Percentiles rank a stretch among this genome's conserved stretches.
phyloP scores from a whole-genome alignment of 2,329 filamentous ascomycete species.

The Fusarium sp. region DNA sequence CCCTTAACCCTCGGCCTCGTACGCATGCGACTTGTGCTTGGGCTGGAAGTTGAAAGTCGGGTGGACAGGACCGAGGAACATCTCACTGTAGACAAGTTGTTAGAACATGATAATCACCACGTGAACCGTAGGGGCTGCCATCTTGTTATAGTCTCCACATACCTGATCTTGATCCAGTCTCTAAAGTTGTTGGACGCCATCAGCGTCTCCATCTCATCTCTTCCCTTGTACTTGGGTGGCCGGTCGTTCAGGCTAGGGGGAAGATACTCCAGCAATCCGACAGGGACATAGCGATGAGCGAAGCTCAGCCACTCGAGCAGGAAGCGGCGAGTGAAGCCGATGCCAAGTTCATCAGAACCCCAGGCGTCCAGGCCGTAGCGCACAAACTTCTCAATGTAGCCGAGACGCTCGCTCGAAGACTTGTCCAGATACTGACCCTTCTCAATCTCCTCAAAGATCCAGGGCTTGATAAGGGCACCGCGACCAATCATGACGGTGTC shows the following conservation, averaged over 20 bases:
- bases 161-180: constrained; percentile 99
- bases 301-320: constrained; percentile 97
- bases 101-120: constrained; percentile 7
- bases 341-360: constrained; percentile 93
- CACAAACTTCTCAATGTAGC: constrained; percentile 86
- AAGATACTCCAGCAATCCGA: constrained; percentile 86
- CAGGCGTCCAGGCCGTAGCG: constrained; percentile 91
- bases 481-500: constrained; percentile 98
- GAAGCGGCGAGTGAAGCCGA: constrained; percentile 90
- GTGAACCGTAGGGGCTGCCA: background rate
- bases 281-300: constrained; percentile 85
- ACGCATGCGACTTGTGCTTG: constrained; percentile 95
- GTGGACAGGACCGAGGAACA: constrained; percentile 93
- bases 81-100: constrained; percentile 69
- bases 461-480: constrained; percentile 95
- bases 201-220: constrained; percentile 93
- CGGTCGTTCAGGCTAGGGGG: constrained; percentile 90
- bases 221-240: constrained; percentile 80
- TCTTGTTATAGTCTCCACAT: constrained; percentile 49
- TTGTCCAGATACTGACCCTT: constrained; percentile 95
- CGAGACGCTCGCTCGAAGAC: constrained; percentile 82
- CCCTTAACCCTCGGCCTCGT: constrained; percentile 74
- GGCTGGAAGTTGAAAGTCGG: constrained; percentile 93
- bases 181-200: constrained; percentile 89
- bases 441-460: constrained; percentile 97